Evolutionary conservation across 495 filamentous ascomycete species (phyloP).

Genomic region (Penicillium turbatum): DNA sequence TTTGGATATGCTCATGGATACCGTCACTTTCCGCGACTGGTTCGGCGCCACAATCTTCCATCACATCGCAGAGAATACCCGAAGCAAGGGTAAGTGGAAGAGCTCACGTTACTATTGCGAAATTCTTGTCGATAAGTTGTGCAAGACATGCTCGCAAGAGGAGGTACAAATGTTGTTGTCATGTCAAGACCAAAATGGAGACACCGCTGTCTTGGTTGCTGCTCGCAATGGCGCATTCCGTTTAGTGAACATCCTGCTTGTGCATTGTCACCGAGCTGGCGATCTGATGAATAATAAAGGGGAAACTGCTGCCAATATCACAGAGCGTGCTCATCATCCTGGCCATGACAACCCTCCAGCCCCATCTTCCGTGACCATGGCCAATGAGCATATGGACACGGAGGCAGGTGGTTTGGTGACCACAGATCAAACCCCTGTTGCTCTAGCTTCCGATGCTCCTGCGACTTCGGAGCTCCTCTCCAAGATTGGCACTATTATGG

Average conservation of each 20-base stretch:
- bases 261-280: constrained; percentile 63
- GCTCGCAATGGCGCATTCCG: constrained; percentile 59
- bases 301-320: constrained; percentile 71
- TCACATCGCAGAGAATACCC: constrained; percentile 81
- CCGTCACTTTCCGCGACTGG: constrained; percentile 69
- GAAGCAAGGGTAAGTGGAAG: constrained; percentile 70
- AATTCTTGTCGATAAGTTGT: constrained; percentile 77
- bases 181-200: constrained; percentile 78
- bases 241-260: constrained; percentile 40
- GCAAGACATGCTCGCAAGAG: constrained; percentile 59
- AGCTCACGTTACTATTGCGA: constrained; percentile 91
- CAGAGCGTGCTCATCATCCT: constrained; percentile 37
- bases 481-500: constrained; percentile 43
- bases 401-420: constrained; percentile 19
- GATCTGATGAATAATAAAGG: constrained; percentile 77
- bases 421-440: constrained; percentile 24
- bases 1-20: constrained; percentile 72
- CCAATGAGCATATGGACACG: constrained; percentile 40
- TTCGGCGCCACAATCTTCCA: constrained; percentile 84
- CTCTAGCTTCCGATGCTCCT: constrained; percentile 24
- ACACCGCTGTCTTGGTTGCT: constrained; percentile 85
- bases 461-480: constrained; percentile 35
- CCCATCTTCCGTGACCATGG: constrained; percentile 44
- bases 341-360: constrained; percentile 37
- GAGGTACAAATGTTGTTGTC: constrained; percentile 63